Evolutionary conservation across 768 basidiomycete genomes (phyloP), one percentile per base, ranked within the genome.

Genomic region (Boletus tylopilopsis): DNA sequence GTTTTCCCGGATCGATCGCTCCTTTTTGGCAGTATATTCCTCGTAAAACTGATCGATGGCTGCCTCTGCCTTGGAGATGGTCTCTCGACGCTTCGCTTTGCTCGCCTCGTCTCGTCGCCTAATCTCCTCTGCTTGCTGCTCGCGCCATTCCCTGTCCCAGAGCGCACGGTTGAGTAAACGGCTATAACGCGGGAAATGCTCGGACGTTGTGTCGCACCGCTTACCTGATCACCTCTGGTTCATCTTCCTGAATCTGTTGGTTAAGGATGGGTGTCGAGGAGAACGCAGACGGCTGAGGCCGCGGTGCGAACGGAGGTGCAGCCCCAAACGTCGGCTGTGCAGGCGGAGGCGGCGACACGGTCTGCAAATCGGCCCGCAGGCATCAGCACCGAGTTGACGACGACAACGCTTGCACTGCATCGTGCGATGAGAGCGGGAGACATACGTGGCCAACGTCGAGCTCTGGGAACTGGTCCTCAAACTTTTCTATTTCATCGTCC

Each of bases 31-130:
- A 30, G 90, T 80, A 64, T 98, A 93, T 43, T 86, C 80, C 63
- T 90, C 87, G 62, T 94, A 94, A 67, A 94, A 94, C 56, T 87
- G 83, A 70, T 94, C 92, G 54, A 95, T 93, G 35, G 86, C 75
- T 55, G 81, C 78, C 63, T 94, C 90, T 18, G 94, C 94, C 64
- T 82, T 88, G 39, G 78, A 75, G 57, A 94, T 84, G 27, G 84
- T 90, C 56, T 93, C 91, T 58, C 90, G 85, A 58, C 87, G 84
- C 64, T 81, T 85, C 27, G 73, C 75, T 64, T 83, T 82, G 29
- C 90, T 85, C 23, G 76, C 81, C 59, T 88, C 90, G 66, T 97
- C 94, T 48, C 95, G 84, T 34, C 76, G 76, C 55, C 75, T 79
- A 53, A 97, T 94, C 63, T 94, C 92, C 22, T 76, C 84, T 22